Conservation (phyloP, 768 basidiomycete species). For the Rhodotorula toruloides region DNA sequence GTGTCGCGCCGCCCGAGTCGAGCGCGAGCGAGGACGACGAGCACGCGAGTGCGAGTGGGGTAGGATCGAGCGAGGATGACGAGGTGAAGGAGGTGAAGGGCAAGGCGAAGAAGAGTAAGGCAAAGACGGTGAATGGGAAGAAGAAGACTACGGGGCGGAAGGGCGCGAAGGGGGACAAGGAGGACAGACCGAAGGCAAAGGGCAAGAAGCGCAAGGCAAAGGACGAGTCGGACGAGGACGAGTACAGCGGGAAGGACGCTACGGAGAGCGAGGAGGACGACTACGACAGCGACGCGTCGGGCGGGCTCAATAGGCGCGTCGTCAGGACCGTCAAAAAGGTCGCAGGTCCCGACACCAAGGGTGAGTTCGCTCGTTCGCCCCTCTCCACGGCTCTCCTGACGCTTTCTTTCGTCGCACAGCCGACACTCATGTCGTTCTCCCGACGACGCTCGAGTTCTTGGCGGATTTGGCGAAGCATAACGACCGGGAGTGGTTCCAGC, state of each 20-base stretch:
- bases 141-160: no score
- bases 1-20: not conserved
- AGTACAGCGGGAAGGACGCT: not conserved
- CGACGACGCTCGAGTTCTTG: slow-evolving; percentile 32
- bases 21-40: no score
- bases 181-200: slow-evolving; percentile 27
- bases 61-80: slow-evolving; percentile 1
- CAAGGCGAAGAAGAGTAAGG: slow-evolving; percentile 10
- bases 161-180: slow-evolving; percentile 5
- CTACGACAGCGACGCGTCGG: slow-evolving; percentile 20
- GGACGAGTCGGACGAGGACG: slow-evolving; percentile 24
- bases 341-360: slow-evolving; percentile 82
- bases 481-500: slow-evolving; percentile 64
- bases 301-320: slow-evolving; percentile 63
- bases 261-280: slow-evolving; percentile 26
- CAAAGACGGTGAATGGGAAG: slow-evolving; percentile 3
- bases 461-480: slow-evolving; percentile 16
- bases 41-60: no score
- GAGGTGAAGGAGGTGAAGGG: not conserved
- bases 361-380: slow-evolving; percentile 49
- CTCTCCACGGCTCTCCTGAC: not conserved
- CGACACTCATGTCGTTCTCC: slow-evolving; percentile 22
- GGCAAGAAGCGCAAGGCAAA: slow-evolving; percentile 30
- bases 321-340: slow-evolving; percentile 67
- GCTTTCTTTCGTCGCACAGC: slow-evolving; percentile 10